Conservation (phyloP, 2,329 filamentous ascomycete species). For the Penicillium sp. region DNA sequence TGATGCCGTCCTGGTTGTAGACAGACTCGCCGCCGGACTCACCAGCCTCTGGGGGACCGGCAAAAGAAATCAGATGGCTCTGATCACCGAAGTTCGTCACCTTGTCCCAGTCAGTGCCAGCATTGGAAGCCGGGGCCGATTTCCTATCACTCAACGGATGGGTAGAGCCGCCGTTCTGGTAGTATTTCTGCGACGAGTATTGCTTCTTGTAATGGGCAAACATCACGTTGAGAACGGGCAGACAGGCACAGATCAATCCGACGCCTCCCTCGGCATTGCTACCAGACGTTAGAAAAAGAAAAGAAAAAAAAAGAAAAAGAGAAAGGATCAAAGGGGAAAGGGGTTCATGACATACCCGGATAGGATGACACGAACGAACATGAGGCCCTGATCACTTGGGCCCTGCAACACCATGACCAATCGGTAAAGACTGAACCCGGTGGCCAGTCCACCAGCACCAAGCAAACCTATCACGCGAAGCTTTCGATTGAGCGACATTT, state of each 20-base stretch:
- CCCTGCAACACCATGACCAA: conserved; percentile 37
- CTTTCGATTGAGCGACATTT: conserved; percentile 38
- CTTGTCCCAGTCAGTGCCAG: conserved; percentile 16
- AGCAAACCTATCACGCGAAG: conserved; percentile 39
- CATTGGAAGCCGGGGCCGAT: conserved; percentile 16
- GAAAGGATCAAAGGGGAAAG: neutral
- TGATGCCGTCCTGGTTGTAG: conserved; percentile 16
- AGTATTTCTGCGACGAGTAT: conserved; percentile 31
- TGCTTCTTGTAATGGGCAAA: conserved; percentile 24
- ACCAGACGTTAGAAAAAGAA: neutral
- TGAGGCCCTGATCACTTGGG: conserved; percentile 32
- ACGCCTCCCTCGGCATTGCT: conserved; percentile 40
- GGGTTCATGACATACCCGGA: conserved; percentile 32
- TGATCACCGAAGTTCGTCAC: conserved; percentile 27
- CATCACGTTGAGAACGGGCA: conserved; percentile 34
- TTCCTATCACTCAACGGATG: conserved; percentile 30
- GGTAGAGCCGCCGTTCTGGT: conserved; percentile 24
- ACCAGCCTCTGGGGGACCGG: conserved; percentile 21
- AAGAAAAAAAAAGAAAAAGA: neutral
- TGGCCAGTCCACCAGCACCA: conserved; percentile 39
- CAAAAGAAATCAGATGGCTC: conserved; percentile 32
- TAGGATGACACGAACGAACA: conserved; percentile 38
- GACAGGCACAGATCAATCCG: conserved; percentile 39
- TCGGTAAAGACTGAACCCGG: conserved; percentile 39
- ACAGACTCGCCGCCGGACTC: neutral